Evolutionary conservation across 2,329 filamentous ascomycete species (phyloP), one percentile per base, ranked within the genome.

Genomic region (Cladosporium colombiae): DNA sequence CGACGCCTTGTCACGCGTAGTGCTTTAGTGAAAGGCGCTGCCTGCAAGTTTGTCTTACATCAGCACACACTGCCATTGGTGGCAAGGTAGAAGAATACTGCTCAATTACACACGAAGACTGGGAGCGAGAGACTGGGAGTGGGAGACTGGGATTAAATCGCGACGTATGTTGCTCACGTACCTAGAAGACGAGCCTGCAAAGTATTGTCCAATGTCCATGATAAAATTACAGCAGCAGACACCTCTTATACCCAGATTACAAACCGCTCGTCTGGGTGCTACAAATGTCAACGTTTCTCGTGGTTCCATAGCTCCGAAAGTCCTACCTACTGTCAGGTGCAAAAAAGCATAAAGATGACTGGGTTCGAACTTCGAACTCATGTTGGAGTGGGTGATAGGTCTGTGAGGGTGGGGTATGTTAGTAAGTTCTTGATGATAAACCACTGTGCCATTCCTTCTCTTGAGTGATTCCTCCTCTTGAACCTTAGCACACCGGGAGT

Each of bases 381-480:
- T 14, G 33, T 8, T 35, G 7, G 29, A 25, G 33, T 52, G 25
- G 25, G 49, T 31, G 27, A 14, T 31, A 13, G 25, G 4, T 18
- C 49, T 52, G 23, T 52, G 13, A 35, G 33, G 33, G 33, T 35
- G 33, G 33, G 33, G 33, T 35, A 23, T 57, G 31, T 25, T 40
- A 31, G 49, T 13, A 23, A 10, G 23, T 25, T 25, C 49, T 52
- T 29, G 23, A 25, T 18, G 25, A 25, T 52, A 27, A 16, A 31
- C 59, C 44, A 62, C 58, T 60, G 23, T 23, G 21, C 58, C 35
- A 52, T 62, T 37, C 57, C 29, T 37, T 18, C 44, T 37, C 44
- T 59, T 49, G 16, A 37, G 5, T 31, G 7, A 13, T 16, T 46
- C 57, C 57, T 59, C 57, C 57, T 59, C 57, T 59, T 59, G 57